These are phyloP conservation scores for Monilinia fructicola DNA, from an alignment of 2,329 filamentous ascomycete genomes.

Conservation along the genomic window DNA sequence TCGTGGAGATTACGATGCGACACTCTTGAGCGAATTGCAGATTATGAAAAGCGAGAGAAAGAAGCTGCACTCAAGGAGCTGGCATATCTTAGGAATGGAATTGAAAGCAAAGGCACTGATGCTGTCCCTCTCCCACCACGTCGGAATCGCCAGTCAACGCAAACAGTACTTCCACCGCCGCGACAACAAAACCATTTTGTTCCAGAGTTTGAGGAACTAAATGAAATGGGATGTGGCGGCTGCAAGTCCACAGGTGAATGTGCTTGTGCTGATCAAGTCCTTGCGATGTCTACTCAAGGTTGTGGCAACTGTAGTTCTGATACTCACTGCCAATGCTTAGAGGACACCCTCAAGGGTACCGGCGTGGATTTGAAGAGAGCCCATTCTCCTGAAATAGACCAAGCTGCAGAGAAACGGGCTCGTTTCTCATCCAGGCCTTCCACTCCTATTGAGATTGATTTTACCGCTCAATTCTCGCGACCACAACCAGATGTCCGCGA, in stretches of 20 bases:
- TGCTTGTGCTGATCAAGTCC: slow-evolving; percentile 58
- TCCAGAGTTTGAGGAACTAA: slow-evolving; percentile 27
- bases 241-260: slow-evolving; percentile 55
- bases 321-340: slow-evolving; percentile 61
- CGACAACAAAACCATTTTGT: slow-evolving; percentile 29
- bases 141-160: slow-evolving; percentile 31
- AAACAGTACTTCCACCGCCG: slow-evolving; percentile 26
- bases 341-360: slow-evolving; percentile 43
- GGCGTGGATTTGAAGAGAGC: slow-evolving; percentile 37
- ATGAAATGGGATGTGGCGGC: slow-evolving; percentile 52
- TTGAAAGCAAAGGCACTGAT: slow-evolving; percentile 41
- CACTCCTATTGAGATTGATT: slow-evolving; percentile 66
- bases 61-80: slow-evolving; percentile 46
- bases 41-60: slow-evolving; percentile 45
- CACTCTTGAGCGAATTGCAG: slow-evolving; percentile 40
- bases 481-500: slow-evolving; percentile 32
- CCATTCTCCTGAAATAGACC: slow-evolving; percentile 34
- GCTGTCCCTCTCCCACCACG: slow-evolving; percentile 45
- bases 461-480: slow-evolving; percentile 62
- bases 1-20: slow-evolving; percentile 41
- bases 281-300: slow-evolving; percentile 54
- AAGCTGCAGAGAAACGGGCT: slow-evolving; percentile 53
- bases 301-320: slow-evolving; percentile 66
- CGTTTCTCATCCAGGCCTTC: slow-evolving; percentile 50
- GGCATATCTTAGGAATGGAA: slow-evolving; percentile 40